Evolutionary conservation across 2,329 filamentous ascomycete species (phyloP).

Genomic region (Claviceps citrina): DNA sequence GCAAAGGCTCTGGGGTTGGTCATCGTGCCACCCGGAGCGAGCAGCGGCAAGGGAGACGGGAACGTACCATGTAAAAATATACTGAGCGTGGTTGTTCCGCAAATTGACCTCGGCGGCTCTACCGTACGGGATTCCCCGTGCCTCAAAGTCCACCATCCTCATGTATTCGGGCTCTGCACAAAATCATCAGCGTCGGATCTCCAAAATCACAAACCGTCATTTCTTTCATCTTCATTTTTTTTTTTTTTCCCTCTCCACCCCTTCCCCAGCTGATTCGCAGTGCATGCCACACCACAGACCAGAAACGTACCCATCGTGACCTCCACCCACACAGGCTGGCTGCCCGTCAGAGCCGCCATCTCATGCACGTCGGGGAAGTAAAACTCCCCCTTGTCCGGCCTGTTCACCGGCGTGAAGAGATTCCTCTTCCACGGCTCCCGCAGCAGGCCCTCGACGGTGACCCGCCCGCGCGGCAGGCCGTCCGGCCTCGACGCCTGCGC

Average conservation of each 20-base stretch:
- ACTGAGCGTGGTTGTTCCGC: constrained; percentile 92
- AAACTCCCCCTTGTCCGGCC: constrained; percentile 69
- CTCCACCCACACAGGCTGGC: constrained; percentile 87
- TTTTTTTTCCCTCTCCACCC: too few species aligned
- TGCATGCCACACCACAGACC: too few species aligned
- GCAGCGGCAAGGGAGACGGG: too few species aligned
- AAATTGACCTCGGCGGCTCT: constrained; percentile 79
- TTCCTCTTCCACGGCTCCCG: constrained; percentile 93
- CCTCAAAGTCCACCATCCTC: constrained; percentile 57
- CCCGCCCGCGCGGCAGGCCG: constrained; percentile 52
- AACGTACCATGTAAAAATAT: constrained; percentile 92
- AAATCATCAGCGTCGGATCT: too few species aligned
- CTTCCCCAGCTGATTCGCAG: too few species aligned
- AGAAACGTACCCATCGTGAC: constrained; percentile 68
- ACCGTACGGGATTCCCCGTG: constrained; percentile 77
- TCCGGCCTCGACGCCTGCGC: constrained; percentile 49
- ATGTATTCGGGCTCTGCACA: constrained; percentile 62
- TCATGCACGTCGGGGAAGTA: constrained; percentile 89
- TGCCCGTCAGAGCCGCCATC: constrained; percentile 73
- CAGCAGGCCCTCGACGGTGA: constrained; percentile 70
- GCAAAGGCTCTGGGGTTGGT: too few species aligned
- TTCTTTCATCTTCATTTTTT: too few species aligned
- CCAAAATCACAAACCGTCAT: background rate
- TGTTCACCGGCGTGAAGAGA: constrained; percentile 86
- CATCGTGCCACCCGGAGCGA: too few species aligned